Conservation (phyloP, 2,329 filamentous ascomycete genomes). For the Microcyclosporella mali region DNA sequence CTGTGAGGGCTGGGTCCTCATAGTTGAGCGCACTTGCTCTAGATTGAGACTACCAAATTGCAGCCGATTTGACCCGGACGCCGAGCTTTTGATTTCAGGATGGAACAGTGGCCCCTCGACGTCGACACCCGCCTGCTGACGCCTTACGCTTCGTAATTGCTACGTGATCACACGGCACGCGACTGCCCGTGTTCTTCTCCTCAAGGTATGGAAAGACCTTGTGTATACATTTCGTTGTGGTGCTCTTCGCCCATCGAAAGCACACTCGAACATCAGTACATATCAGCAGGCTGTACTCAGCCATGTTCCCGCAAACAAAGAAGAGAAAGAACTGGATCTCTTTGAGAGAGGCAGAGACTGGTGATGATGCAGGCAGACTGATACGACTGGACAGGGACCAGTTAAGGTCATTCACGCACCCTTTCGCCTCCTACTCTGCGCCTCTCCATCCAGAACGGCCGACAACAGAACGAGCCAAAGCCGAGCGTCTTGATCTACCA, state of each 20-base stretch:
- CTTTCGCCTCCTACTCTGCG: not conserved
- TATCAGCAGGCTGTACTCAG: not conserved
- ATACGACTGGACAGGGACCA: not conserved
- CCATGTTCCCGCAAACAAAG: not conserved
- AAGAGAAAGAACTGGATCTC: not conserved
- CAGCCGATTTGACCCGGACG: too few species aligned
- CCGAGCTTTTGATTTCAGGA: not conserved
- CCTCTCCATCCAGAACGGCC: too few species aligned
- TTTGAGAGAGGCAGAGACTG: not conserved
- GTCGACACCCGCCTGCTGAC: constrained; percentile 4
- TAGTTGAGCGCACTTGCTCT: not conserved
- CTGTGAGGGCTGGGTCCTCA: not conserved
- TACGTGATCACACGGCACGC: not conserved
- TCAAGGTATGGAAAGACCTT: too few species aligned
- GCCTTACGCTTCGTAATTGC: constrained; percentile 1
- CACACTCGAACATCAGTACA: not conserved
- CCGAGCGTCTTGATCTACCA: not conserved
- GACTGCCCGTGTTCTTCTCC: not conserved
- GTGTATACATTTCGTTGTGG: not conserved
- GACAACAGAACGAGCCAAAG: not conserved
- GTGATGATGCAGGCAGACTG: too few species aligned
- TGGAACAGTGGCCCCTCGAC: constrained; percentile 1
- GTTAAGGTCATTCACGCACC: not conserved
- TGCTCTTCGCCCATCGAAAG: too few species aligned
- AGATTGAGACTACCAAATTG: not conserved